Evolutionary conservation across 805 yeast genomes (phyloP).

Genomic region (Kazachstania taianensis): DNA sequence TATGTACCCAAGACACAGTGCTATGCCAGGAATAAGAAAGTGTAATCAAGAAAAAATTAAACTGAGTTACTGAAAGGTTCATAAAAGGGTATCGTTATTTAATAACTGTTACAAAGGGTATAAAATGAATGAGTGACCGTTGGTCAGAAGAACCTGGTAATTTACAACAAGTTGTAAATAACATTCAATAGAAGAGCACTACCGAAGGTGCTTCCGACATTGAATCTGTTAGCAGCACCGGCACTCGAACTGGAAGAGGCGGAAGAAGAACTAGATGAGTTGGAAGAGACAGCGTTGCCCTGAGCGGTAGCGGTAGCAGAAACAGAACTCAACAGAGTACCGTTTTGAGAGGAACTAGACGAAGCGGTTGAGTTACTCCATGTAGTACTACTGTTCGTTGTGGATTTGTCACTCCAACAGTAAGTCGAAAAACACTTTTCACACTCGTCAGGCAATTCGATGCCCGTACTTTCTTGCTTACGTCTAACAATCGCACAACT

Average conservation of each 20-base stretch:
- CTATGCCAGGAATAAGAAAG: too few relatives aligned
- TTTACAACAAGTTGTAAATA: constrained; percentile 3
- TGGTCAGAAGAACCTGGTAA: too few relatives aligned
- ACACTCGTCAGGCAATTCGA: constrained; percentile 58
- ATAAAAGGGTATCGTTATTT: too few relatives aligned
- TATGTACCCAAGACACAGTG: too few relatives aligned
- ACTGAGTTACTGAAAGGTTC: too few relatives aligned
- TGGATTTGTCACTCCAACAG: constrained; percentile 45
- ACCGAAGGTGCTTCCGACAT: constrained; percentile 1
- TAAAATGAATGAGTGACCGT: too few relatives aligned
- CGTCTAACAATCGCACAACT: constrained; percentile 79
- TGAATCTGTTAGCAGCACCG: constrained; percentile 3
- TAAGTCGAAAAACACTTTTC: constrained; percentile 56
- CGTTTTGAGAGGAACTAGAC: neutral
- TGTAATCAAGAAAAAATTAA: too few relatives aligned
- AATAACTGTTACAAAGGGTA: too few relatives aligned
- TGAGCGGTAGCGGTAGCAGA: constrained; percentile 4
- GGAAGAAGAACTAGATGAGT: neutral
- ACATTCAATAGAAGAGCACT: constrained; percentile 1
- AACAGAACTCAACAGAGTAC: neutral
- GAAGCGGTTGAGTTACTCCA: constrained; percentile 1
- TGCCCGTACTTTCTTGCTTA: constrained; percentile 56
- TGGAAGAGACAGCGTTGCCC: neutral
- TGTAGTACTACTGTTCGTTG: constrained; percentile 3
- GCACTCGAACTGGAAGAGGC: neutral